Base-by-base conservation (phyloP, 306 rosid genomes). In the Carpinus viminea region DNA sequence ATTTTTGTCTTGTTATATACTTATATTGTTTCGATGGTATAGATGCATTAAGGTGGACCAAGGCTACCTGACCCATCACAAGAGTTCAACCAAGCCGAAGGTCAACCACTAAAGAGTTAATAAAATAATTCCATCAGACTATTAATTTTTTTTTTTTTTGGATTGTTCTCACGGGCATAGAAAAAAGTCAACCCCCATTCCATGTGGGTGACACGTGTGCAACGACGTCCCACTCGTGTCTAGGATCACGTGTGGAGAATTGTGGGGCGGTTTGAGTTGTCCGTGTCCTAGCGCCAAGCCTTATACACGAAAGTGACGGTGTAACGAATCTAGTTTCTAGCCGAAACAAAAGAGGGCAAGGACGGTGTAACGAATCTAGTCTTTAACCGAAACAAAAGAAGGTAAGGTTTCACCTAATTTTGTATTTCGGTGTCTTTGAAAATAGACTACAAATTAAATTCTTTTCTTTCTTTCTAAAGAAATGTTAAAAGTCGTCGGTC, bases 71-170 rank as follows among this genome's bases (percentile, higher is more conserved):
- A 82, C 79, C 84, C 81, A 77, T 69, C 72, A 83, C 70, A 75
- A 66, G 65, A 83, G 82, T 89, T 86, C 87, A 90, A 85, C 89
- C 60, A 82, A 76, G 79, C 82, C 83, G 86, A 76, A 74, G 85
- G 97, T 91, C 93, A 90, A 90, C 96, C 88, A 81, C 86, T 86
- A 85, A 87, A 86, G 79, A 90, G 87, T 76, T 81, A 62, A 55
- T 72, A 31, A 46, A 82, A 48, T 36, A 52, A 56, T 60, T 75
- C 55, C 59, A 72, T 55, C 64, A 81, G 62, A 76, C 74, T 81
- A 68, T 56, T 65, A 62, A 43, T 66, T 80, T 50, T 31, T 31
- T 31, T 31, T 31, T 31, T 31, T 31, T 31, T 31, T 31, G 1
- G 34, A 72, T 74, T 5, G 74, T 77, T 68, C 70, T 65, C 76